These are phyloP conservation scores for Xylaria longipes DNA, from an alignment of 495 filamentous ascomycete genomes.

Conservation along the genomic window DNA sequence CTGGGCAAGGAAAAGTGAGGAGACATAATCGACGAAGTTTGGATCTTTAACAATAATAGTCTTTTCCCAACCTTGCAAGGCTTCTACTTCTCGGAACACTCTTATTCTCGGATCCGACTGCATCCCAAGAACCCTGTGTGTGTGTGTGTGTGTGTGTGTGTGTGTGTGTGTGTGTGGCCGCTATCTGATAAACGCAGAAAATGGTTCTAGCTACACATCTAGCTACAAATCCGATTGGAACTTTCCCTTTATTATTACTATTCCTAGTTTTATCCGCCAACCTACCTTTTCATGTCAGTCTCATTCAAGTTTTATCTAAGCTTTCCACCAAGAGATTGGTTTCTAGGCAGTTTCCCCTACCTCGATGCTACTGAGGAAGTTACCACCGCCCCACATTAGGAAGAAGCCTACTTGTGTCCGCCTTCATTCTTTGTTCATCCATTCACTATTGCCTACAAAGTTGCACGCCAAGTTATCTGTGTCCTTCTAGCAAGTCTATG, in stretches of 20 bases:
- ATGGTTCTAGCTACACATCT: background rate
- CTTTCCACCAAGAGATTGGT: background rate
- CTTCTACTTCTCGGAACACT: background rate
- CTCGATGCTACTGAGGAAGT: constrained; percentile 14
- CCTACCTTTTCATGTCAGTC: background rate
- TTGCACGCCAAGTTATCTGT: background rate
- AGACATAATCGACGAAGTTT: background rate
- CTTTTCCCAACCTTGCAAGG: background rate
- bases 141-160: background rate
- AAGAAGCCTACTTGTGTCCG: background rate
- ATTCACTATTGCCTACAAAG: background rate
- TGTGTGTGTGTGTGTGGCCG: background rate
- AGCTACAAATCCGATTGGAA: background rate
- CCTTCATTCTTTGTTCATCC: background rate
- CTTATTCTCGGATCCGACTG: background rate
- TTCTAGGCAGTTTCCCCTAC: background rate
- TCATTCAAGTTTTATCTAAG: no score
- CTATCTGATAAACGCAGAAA: background rate
- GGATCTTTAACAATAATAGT: background rate
- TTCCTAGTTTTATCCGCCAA: background rate
- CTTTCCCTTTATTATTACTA: background rate
- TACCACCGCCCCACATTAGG: constrained; percentile 5
- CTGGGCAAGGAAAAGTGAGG: background rate
- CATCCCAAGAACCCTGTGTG: background rate
- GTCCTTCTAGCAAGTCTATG: background rate